A percentile compares a stretch with the other conserved stretches of the same genome.
Conservation (phyloP, 768 basidiomycete genomes). For the Tylopilus subfusipes region DNA sequence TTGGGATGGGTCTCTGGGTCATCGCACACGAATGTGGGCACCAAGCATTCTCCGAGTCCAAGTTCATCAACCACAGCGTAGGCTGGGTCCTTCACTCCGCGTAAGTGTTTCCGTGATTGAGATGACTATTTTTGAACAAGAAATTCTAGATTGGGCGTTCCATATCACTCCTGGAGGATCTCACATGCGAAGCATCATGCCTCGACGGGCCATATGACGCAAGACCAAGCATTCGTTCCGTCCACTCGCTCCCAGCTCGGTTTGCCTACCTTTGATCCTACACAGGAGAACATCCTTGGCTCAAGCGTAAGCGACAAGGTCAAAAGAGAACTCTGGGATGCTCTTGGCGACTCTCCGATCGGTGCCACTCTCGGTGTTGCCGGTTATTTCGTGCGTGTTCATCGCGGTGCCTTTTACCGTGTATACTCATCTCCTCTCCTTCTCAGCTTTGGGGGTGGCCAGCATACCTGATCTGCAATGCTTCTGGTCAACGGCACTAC, state of each 20-base stretch:
- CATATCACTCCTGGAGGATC: slow-evolving; percentile 96
- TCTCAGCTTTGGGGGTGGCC: slow-evolving; percentile 79
- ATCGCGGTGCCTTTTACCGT: neutral
- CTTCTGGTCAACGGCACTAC: slow-evolving; percentile 82
- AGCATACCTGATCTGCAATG: slow-evolving; percentile 75
- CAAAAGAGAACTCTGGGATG: slow-evolving; percentile 74
- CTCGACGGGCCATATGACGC: slow-evolving; percentile 86
- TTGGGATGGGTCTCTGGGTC: slow-evolving; percentile 94
- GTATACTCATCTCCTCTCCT: slow-evolving; percentile 2
- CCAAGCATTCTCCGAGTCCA: slow-evolving; percentile 92
- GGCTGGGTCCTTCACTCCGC: slow-evolving; percentile 91
- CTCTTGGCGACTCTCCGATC: slow-evolving; percentile 88
- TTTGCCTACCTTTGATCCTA: slow-evolving; percentile 61
- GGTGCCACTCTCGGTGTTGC: slow-evolving; percentile 52
- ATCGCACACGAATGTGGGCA: slow-evolving; percentile 95
- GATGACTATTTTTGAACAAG: neutral
- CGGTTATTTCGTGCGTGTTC: slow-evolving; percentile 54
- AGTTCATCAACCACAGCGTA: slow-evolving; percentile 85
- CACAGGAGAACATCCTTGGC: slow-evolving; percentile 63
- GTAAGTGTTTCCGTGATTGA: slow-evolving; percentile 44
- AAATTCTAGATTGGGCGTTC: slow-evolving; percentile 74
- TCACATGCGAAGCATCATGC: slow-evolving; percentile 95
- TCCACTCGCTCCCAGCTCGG: slow-evolving; percentile 74
- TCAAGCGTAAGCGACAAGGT: slow-evolving; percentile 63
- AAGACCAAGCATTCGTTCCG: slow-evolving; percentile 96